A percentile compares a stretch with the other conserved stretches of the same genome.
phyloP scores from a whole-genome alignment of 2,329 filamentous ascomycete genomes.

The Zasmidium cellare region DNA sequence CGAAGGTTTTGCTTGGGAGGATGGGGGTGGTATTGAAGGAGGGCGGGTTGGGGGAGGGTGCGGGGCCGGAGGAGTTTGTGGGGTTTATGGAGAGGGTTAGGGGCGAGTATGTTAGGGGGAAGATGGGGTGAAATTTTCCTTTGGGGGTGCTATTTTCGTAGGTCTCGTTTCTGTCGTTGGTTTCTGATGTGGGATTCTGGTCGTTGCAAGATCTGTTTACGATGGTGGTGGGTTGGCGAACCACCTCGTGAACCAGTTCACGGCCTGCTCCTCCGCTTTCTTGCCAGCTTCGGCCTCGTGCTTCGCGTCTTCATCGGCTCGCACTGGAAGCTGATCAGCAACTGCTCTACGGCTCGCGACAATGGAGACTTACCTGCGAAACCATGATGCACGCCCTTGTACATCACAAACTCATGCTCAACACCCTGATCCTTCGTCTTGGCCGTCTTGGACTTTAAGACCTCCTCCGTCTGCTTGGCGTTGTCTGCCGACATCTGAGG shows the following conservation, averaged over 20 bases:
- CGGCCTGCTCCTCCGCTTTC: constrained; percentile 40
- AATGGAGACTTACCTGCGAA: constrained; percentile 32
- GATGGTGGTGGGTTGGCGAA: constrained; percentile 24
- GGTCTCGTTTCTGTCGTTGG: too few species aligned
- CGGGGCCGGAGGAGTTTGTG: constrained; percentile 20
- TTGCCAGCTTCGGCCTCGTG: constrained; percentile 35
- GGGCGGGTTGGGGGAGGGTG: constrained; percentile 13
- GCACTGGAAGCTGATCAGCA: constrained; percentile 5
- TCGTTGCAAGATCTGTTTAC: neutral
- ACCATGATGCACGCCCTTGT: constrained; percentile 38
- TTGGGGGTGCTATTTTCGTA: too few species aligned
- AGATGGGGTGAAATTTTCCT: constrained; percentile 23
- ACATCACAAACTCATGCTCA: constrained; percentile 40
- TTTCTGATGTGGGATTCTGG: too few species aligned
- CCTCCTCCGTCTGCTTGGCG: constrained; percentile 34
- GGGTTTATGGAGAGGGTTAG: constrained; percentile 21
- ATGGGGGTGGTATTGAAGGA: constrained; percentile 10
- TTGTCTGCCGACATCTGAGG: constrained; percentile 33
- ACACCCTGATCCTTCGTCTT: constrained; percentile 34
- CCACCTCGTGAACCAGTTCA: constrained; percentile 40
- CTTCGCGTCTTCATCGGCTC: constrained; percentile 36
- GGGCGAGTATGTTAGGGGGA: constrained; percentile 24
- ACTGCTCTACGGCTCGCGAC: neutral
- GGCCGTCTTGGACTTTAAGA: constrained; percentile 36
- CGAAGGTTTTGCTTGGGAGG: constrained; percentile 22